Evolutionary conservation across 176 grass and related monocot genomes (phyloP), one percentile per base, ranked within the genome.

Genomic region (Carex kokanica): DNA sequence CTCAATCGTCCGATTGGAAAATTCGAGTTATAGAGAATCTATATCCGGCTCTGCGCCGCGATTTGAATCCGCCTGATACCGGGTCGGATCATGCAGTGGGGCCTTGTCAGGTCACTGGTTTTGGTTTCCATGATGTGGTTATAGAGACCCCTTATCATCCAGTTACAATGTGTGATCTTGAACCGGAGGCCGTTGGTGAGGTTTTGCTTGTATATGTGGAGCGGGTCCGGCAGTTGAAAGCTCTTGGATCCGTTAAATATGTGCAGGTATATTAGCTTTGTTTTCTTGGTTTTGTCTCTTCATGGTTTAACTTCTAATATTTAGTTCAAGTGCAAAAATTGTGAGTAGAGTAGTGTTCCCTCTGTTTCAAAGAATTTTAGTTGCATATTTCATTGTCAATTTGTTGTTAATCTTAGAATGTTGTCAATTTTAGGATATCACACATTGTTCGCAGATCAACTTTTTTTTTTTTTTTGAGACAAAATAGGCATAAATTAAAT

Each of bases 91-190:
- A 11, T 34, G n/a, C 64, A 57, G 59, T 49, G 6, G 61, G 41
- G 57, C 75, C 81, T 55, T 75, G 78, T 70, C 60, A 60, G 62
- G 36, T 99, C 34, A 55, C 43, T 20, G 91, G 91, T 23, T 99
- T 95, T 82, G 96, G 96, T 6, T 93, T 99, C 89, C 96, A 99
- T 65, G 96, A 99, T 58, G 96, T 99, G 83, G 91, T 99, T 78
- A 99, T 99, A 43, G 93, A 99, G 93, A 95, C 91, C 20, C 96
- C 96, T 25, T 59, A 86, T 64, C 96, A 99, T 84, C 88, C 94
- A 20, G 86, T 95, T 16, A 89, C 86, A 81, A 80, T 99, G 53
- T 93, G 78, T 64, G 93, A 99, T 67, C 86, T 95, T 59, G 80
- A 78, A 40, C 80, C 86, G 2, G 58, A 84, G 45, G 93, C 81